Evolutionary conservation across 768 basidiomycete genomes (phyloP).

Genomic region (Lanmaoa rubissima): DNA sequence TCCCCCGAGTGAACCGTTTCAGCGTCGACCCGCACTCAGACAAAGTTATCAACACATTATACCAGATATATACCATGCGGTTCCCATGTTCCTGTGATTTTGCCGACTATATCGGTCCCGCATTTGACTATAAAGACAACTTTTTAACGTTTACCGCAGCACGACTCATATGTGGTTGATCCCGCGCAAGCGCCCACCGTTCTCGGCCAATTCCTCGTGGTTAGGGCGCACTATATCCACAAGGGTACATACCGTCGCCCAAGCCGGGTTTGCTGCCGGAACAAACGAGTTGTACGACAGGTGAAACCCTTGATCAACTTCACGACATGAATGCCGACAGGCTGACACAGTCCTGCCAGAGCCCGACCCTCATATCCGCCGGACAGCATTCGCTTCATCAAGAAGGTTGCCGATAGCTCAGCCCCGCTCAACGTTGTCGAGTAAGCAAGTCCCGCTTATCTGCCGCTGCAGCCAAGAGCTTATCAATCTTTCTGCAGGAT

Average conservation of each 20-base stretch:
- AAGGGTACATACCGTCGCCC: constrained; percentile 63
- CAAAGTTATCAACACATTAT: too few relatives aligned
- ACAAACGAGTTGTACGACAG: constrained; percentile 80
- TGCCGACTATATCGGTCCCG: not conserved
- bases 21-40: too few relatives aligned
- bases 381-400: constrained; percentile 59
- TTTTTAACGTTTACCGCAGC: not conserved
- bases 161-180: not conserved
- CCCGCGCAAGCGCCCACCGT: not conserved
- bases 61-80: not conserved
- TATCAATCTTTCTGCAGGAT: constrained; percentile 45
- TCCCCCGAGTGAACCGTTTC: too few relatives aligned
- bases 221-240: constrained; percentile 26
- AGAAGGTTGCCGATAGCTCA: constrained; percentile 38
- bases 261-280: constrained; percentile 70
- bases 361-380: constrained; percentile 82
- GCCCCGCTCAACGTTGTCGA: constrained; percentile 63
- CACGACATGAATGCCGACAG: not conserved
- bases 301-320: not conserved
- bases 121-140: not conserved
- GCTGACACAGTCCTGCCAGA: constrained; percentile 35
- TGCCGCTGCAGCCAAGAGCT: not conserved
- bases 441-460: constrained; percentile 38
- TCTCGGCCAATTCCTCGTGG: not conserved
- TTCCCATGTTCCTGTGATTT: not conserved